A percentile compares a stretch with the other conserved stretches of the same genome.
Evolutionary conservation across 1,139 yeast genomes (phyloP).

Genomic region (Pichia sp.): DNA sequence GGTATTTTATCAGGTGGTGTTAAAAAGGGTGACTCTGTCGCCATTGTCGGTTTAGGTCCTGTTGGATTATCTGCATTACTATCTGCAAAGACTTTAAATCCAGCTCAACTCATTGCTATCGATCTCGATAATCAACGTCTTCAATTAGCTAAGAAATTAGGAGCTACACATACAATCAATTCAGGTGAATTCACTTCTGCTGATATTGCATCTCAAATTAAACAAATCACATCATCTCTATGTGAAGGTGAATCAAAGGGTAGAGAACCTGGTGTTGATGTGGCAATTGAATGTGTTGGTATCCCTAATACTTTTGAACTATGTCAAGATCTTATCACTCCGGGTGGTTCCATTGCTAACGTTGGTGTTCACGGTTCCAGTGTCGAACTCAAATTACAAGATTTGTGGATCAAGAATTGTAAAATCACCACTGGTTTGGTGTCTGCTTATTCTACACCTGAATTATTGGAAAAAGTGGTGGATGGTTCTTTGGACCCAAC

Average conservation of each 20-base stretch:
- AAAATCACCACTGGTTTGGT: conserved; percentile 39
- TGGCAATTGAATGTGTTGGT: conserved; percentile 44
- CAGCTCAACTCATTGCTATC: conserved; percentile 33
- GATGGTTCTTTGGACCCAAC: conserved; percentile 32
- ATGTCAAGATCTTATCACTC: conserved; percentile 37
- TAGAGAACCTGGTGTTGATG: conserved; percentile 37
- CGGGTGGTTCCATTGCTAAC: conserved; percentile 42
- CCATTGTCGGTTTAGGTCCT: conserved; percentile 44
- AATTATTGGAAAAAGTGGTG: conserved; percentile 30
- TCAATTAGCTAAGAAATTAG: conserved; percentile 33
- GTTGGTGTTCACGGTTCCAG: conserved; percentile 40
- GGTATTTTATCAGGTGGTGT: conserved; percentile 36
- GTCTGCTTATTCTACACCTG: conserved; percentile 34
- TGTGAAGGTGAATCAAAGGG: conserved; percentile 6
- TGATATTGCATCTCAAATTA: conserved; percentile 26
- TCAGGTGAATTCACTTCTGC: conserved; percentile 25
- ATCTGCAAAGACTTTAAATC: conserved; percentile 32
- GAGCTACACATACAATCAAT: conserved; percentile 36
- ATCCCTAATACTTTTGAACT: conserved; percentile 38
- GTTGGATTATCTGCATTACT: conserved; percentile 38
- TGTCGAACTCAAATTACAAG: conserved; percentile 37
- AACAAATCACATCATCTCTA: conserved; percentile 20
- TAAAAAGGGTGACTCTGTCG: conserved; percentile 36
- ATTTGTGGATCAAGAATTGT: conserved; percentile 39
- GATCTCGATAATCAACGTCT: conserved; percentile 38